Evolutionary conservation across 2,329 filamentous ascomycete genomes (phyloP), one percentile per base, ranked within the genome.

Genomic region (Fusarium camptoceras): DNA sequence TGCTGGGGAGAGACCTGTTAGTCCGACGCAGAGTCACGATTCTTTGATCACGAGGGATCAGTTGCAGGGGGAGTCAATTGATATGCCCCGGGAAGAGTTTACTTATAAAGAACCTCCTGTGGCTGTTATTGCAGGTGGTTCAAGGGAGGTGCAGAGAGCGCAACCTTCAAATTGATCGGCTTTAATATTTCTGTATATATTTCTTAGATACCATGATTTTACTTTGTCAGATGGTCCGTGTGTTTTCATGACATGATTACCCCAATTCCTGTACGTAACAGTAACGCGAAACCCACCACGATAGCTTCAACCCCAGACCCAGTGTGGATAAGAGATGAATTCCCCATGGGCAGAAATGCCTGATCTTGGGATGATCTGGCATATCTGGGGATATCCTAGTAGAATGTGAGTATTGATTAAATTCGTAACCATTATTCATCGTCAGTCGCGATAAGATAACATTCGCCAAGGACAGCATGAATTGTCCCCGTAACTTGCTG

Each of bases 21-120:
- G 75, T 42, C 73, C 75, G 5, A 75, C 75, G 25, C 73, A 74
- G 58, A 76, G 75, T 53, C 73, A 76, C 39, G 75, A 76, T 58
- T 74, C 68, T 31, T 70, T 76, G 11, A 75, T 76, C 6, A 71
- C 70, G 4, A 50, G 73, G 10, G 73, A 75, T 25, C 71, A 69
- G 8, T 34, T 67, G 6, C 49, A 70, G 4, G 58, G 48, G 2
- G 58, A 50, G 3, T 71, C 72, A 3, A 65, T 71, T 43, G 72
- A 74, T 16, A 60, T 68, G 3, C 14, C 57, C 0, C 44, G 64
- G 3, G 37, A 59, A 5, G 55, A 48, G 1, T 62, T 71, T 42
- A 42, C 42, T 8, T 64, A 64, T 20, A 47, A 24, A 43, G 59
- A 64, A 9, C 73, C 73, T 3, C 66, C 65, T 1, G 27, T 59